Evolutionary conservation across 2,329 filamentous ascomycete genomes (phyloP), one percentile per base, ranked within the genome.

Genomic region (Coniochaeta ligniaria): DNA sequence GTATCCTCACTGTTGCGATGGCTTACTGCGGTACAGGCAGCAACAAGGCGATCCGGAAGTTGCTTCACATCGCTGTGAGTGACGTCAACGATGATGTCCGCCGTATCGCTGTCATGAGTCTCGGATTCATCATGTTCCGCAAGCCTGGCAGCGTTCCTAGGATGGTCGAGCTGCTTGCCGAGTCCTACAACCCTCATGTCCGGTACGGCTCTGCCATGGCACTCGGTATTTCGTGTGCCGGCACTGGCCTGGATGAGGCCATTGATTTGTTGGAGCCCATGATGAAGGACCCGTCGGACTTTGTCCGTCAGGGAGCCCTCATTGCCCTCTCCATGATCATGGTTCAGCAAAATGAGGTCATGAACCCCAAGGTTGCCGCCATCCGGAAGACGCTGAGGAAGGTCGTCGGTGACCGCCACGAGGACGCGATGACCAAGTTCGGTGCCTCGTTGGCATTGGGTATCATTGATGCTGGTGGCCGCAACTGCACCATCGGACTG

Each of bases 391-490:
- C 91, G 3, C 85, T 99, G 63, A 89, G 92, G 78, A 98, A 96
- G 82, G 92, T 97, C 61, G 87, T 98, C 26, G 87, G 90, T 43
- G 95, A 99, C 73, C 89, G 95, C 59, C 95, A 99, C 68, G 95
- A 99, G 74, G 95, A 99, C 78, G 95, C 95, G 62, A 98, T 99
- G 94, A 96, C 95, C 72, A 99, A 99, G 75, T 99, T 99, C 66
- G 95, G 95, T 68, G 94, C 92, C 67, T 91, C 95, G 54, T 83
- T 99, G 28, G 95, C 95, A 11, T 83, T 99, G 20, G 95, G 95
- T 70, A 98, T 99, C 73, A 96, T 99, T 63, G 95, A 99, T 76
- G 95, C 95, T 63, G 95, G 96, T 72, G 95, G 95, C 57, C 90
- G 96, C 63, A 99, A 99, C 78, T 99, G 95, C 82, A 97, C 95